These are phyloP conservation scores for Glarea lozoyensis DNA, from an alignment of 495 filamentous ascomycete species.

Conservation along the genomic window DNA sequence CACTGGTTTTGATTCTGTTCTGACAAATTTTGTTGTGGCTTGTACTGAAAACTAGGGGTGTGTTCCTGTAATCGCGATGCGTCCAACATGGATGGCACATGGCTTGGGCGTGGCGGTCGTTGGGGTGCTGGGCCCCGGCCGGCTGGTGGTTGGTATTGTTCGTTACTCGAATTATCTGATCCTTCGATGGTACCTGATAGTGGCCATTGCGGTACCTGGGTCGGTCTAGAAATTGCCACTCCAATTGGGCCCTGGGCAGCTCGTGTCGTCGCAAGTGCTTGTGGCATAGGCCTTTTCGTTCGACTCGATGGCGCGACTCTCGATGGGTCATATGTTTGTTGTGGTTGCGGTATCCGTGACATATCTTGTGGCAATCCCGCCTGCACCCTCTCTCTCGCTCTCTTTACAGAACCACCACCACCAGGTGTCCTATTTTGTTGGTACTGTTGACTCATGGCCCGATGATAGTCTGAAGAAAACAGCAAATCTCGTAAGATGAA, in stretches of 20 bases:
- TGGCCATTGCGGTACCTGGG: conserved; percentile 45
- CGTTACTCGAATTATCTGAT: conserved; percentile 24
- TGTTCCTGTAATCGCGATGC: conserved; percentile 38
- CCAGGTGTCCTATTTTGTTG: conserved; percentile 6
- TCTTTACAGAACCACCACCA: conserved; percentile 31
- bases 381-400: conserved; percentile 44
- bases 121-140: conserved; percentile 52
- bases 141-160: conserved; percentile 34
- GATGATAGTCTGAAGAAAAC: neutral
- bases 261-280: conserved; percentile 27
- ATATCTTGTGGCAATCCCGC: conserved; percentile 28
- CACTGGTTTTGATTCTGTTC: neutral
- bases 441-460: conserved; percentile 18
- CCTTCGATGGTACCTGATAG: conserved; percentile 37
- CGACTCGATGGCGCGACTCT: conserved; percentile 25
- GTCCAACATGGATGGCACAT: conserved; percentile 45
- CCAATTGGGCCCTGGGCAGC: conserved; percentile 31
- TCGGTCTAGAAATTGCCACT: conserved; percentile 42
- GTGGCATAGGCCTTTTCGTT: conserved; percentile 16
- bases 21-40: conserved; percentile 26
- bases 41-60: conserved; percentile 42
- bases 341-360: conserved; percentile 26
- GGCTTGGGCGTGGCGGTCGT: conserved; percentile 57
- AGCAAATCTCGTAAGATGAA: conserved; percentile 2
- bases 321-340: conserved; percentile 21